Percentiles rank a stretch among this genome's conserved stretches.
These are phyloP conservation scores for Aspergillus sp. DNA, from an alignment of 2,329 filamentous ascomycete genomes.

Conservation along the genomic window DNA sequence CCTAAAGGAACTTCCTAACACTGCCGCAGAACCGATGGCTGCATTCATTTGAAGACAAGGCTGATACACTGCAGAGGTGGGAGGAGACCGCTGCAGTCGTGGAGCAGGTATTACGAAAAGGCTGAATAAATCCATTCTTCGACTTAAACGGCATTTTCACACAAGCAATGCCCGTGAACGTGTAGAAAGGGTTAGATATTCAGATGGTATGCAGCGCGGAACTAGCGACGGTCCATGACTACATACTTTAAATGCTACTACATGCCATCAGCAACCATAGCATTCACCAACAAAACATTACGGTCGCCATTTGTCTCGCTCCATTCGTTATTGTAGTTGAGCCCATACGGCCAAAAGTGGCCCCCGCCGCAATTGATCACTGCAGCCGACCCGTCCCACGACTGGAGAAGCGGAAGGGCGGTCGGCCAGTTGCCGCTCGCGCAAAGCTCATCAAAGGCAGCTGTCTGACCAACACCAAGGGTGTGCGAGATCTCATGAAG, in stretches of 20 bases:
- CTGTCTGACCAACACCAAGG: conserved; percentile 7
- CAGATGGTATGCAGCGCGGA: not conserved
- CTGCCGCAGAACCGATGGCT: too few relatives aligned
- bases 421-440: conserved; percentile 4
- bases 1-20: too few relatives aligned
- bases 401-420: conserved; percentile 4
- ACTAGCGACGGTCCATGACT: not conserved
- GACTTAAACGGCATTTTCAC: not conserved
- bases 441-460: conserved; percentile 1
- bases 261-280: conserved; percentile 9
- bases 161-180: not conserved
- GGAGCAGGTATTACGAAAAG: too few relatives aligned
- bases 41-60: too few relatives aligned
- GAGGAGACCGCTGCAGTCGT: too few relatives aligned
- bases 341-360: conserved; percentile 8
- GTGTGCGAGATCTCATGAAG: conserved; percentile 11
- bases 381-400: conserved; percentile 5
- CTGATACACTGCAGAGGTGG: too few relatives aligned
- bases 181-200: not conserved
- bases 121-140: not conserved
- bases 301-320: conserved; percentile 8
- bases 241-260: not conserved
- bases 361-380: conserved; percentile 7
- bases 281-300: conserved; percentile 7
- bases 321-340: conserved; percentile 10